phyloP scores from a whole-genome alignment of 1,139 yeast species.

The Blastobotrys indianensis region DNA sequence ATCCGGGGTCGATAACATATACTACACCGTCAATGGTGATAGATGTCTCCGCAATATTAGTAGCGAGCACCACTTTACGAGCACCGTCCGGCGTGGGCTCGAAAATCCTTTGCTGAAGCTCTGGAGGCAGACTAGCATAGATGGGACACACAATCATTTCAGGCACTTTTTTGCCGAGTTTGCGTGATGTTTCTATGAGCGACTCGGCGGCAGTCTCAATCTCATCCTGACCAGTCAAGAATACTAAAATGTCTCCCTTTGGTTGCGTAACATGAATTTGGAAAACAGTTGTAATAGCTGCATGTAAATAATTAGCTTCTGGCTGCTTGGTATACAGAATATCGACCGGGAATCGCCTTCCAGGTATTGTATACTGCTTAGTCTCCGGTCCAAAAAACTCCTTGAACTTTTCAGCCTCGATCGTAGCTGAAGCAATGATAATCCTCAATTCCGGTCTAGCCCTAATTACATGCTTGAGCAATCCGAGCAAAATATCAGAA shows the following conservation, averaged over 20 bases:
- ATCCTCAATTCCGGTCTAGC: constrained; percentile 64
- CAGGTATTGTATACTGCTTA: constrained; percentile 82
- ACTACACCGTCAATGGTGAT: constrained; percentile 96
- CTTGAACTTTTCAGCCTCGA: constrained; percentile 82
- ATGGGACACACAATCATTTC: constrained; percentile 76
- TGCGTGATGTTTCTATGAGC: constrained; percentile 55
- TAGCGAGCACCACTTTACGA: constrained; percentile 86
- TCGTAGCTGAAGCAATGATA: constrained; percentile 88
- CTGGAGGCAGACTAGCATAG: constrained; percentile 88
- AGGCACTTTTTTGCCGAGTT: constrained; percentile 56
- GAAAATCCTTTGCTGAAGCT: constrained; percentile 72
- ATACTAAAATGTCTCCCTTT: constrained; percentile 84
- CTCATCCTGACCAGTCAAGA: constrained; percentile 92
- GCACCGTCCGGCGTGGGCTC: constrained; percentile 78
- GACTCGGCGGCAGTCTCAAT: constrained; percentile 77
- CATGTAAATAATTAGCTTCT: constrained; percentile 83
- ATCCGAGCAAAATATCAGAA: constrained; percentile 84
- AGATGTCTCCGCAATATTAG: constrained; percentile 96
- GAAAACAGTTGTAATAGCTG: constrained; percentile 76
- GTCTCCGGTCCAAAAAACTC: constrained; percentile 65
- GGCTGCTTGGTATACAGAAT: constrained; percentile 81
- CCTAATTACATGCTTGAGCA: constrained; percentile 64
- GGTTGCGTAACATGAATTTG: constrained; percentile 75
- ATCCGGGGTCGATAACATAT: constrained; percentile 96
- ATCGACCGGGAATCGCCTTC: constrained; percentile 84